Base-by-base conservation (phyloP, 805 yeast species). In the Candida adriatica region DNA sequence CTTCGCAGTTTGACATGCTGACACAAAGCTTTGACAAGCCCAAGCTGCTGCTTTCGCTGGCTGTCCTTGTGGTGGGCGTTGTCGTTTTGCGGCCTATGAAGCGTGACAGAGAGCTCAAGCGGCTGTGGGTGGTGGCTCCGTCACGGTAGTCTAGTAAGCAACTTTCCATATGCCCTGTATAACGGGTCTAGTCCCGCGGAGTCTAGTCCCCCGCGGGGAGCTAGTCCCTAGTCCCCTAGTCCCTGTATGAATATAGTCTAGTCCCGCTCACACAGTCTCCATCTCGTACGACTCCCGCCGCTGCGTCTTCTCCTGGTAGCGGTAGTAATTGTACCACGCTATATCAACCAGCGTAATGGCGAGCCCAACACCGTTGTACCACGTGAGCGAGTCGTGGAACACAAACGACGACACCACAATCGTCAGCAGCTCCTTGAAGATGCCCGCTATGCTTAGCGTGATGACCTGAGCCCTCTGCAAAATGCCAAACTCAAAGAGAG, bases 401-500 rank as follows among this genome's bases (percentile, higher is more conserved):
- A 88, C 65, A 5, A 85, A 41, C 19, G 70, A 58, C 35, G 90
- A 75, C 2, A 79, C 67, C 19, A 71, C 46, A 23, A 92, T 86
- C 0, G 98, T 92, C 28, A 88, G 62, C 11, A 92, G 64, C 55
- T 92, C 98, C 53, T 92, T 92, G 54, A 90, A 83, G 13, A 92
- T 83, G 1, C 98, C 98, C 0, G 94, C 94, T 26, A 92, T 74
- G 6, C 94, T 79, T 18, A 92, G 59, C 0, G 98, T 88, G 27
- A 88, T 66, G 10, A 92, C 86, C 34, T 85, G 82, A 0, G 96
- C 83, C 26, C 79, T 73, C 34, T 82, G 79, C 31, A 92, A 66
- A 6, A 92, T 73, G 35, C 82, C 77, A 59, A 84, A 88, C 55
- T 90, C 98, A 45, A 84, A 75, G 3, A 86, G 58, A 0, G 96